Base-by-base conservation (phyloP, 257 asterid genomes). In the Nicotiana otophora region DNA sequence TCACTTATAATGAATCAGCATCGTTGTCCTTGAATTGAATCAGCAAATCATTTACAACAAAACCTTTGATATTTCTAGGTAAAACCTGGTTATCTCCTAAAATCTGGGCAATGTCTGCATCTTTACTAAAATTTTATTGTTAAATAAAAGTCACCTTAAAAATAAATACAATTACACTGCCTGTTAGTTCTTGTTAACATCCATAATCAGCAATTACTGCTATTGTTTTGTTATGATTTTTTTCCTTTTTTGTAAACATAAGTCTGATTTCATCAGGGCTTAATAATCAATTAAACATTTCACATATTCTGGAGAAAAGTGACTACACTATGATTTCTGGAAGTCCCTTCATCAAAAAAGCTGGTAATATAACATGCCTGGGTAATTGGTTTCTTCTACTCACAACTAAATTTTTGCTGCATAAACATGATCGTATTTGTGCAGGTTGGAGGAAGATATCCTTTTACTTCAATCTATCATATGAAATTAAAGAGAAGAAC, bases 381-480 rank as follows among this genome's bases (percentile, higher is more conserved):
- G 33, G 20, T 55, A 10, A 30, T 64, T 82, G 39, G 74, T 88
- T 83, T 60, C 46, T 58, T 65, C 39, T 61, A 36, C 54, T 67
- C 51, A 36, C 82, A 61, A 54, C 20, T 82, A 67, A 20, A 10
- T 5, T 3, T 36, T 30, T 57, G 87, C 30, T 81, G 26, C 39
- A 11, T 81, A 70, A 67, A 42, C 14, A 7, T 10, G 10, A 60
- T 30, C 19, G 60, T 77, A 2, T 55, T 70, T 36, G 78, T 23
- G 61, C 23, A 96, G 99, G 98, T 67, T 94, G 97, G 99, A 94
- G 98, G 90, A 96, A 96, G 95, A 96, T 96, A 83, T 92, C 99
- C 30, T 96, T 94, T 92, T 96, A 96, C 93, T 96, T 94, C 95
- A 94, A 96, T 80, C 83, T 96, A 14, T 96, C 98, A 26, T 96